These are phyloP conservation scores for Solanum hybrid DNA, from an alignment of 305 asterid species.

Conservation along the genomic window DNA sequence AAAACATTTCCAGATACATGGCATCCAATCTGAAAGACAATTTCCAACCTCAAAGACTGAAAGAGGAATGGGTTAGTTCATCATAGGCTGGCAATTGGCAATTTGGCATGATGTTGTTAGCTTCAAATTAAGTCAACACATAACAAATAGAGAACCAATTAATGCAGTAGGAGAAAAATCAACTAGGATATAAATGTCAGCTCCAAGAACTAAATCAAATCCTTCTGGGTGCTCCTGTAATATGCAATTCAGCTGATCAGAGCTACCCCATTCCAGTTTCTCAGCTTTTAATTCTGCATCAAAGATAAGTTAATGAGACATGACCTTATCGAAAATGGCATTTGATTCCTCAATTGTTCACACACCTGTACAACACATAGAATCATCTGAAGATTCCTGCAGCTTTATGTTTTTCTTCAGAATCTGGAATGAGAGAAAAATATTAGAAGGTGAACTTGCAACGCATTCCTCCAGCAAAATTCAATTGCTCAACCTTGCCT, in stretches of 20 bases:
- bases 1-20: background rate
- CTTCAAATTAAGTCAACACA: background rate
- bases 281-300: conserved; percentile 48
- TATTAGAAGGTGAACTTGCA: conserved; percentile 13
- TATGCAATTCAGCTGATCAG: conserved; percentile 56
- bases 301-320: conserved; percentile 7
- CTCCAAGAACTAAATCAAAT: conserved; percentile 89
- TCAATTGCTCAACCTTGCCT: conserved; percentile 53
- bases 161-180: background rate
- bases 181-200: conserved; percentile 90
- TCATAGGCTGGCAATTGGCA: background rate
- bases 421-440: conserved; percentile 42
- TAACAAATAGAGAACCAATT: background rate
- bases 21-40: background rate
- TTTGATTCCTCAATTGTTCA: conserved; percentile 8
- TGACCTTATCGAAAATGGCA: background rate
- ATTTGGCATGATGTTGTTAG: background rate
- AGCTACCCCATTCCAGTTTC: conserved; percentile 90
- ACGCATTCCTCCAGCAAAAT: conserved; percentile 8
- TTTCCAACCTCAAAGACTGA: background rate
- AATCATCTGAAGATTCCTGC: conserved; percentile 32
- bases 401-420: conserved; percentile 60
- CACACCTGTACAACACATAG: conserved; percentile 41
- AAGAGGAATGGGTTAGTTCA: background rate
- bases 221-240: conserved; percentile 55